Percentiles rank a stretch among this genome's conserved stretches.
These are phyloP conservation scores for Diplodia corticola DNA, from an alignment of 2,329 filamentous ascomycete genomes.

Conservation along the genomic window DNA sequence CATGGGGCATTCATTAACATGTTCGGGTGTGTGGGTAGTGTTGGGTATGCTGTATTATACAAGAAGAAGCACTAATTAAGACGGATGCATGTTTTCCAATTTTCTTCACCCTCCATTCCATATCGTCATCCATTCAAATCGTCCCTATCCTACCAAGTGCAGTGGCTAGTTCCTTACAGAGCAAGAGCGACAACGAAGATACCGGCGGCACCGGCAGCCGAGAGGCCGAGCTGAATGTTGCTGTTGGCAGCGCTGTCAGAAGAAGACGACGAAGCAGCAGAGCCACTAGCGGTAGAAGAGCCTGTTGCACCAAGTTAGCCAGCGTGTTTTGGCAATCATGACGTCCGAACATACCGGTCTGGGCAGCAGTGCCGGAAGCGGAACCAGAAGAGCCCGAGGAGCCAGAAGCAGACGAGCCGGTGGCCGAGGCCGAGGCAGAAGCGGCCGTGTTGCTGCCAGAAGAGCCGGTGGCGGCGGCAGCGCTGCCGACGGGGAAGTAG, in stretches of 20 bases:
- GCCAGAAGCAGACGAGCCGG: slow-evolving; percentile 24
- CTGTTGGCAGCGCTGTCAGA: slow-evolving; percentile 34
- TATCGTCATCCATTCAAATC: slow-evolving; percentile 7
- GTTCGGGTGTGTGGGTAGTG: not conserved
- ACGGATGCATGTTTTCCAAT: slow-evolving; percentile 3
- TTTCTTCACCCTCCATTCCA: not conserved
- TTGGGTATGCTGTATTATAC: slow-evolving; percentile 9
- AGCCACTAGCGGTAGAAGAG: slow-evolving; percentile 25
- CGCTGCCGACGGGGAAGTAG: slow-evolving; percentile 48
- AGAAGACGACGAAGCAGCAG: slow-evolving; percentile 25
- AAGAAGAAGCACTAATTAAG: slow-evolving; percentile 1
- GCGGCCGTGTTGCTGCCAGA: slow-evolving; percentile 29
- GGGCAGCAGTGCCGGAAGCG: slow-evolving; percentile 22
- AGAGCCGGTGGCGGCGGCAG: slow-evolving; percentile 24
- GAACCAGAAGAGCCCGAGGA: slow-evolving; percentile 25
- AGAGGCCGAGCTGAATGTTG: slow-evolving; percentile 34
- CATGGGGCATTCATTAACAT: not conserved
- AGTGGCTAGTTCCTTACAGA: slow-evolving; percentile 31
- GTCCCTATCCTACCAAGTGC: not conserved
- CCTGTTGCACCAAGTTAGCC: slow-evolving; percentile 13
- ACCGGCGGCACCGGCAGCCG: slow-evolving; percentile 37
- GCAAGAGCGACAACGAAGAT: slow-evolving; percentile 40
- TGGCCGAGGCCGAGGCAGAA: slow-evolving; percentile 28
- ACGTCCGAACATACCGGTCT: not conserved
- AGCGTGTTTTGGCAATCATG: too few relatives aligned